These are phyloP conservation scores for Aegilops sharonensis DNA, from an alignment of 176 grass and related monocot species.

Conservation along the genomic window DNA sequence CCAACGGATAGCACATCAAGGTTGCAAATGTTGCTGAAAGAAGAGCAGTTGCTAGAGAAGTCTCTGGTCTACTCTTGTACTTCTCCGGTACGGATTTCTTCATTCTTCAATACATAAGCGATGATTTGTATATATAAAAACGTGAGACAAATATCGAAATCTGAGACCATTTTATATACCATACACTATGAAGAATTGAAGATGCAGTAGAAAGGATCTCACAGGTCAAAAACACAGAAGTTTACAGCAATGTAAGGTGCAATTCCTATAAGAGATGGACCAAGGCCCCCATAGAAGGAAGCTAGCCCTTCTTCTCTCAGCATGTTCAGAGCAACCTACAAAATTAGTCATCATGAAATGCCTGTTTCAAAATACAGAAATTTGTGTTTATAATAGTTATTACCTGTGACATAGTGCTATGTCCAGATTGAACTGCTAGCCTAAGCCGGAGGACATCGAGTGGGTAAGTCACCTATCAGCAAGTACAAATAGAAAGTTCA, in stretches of 20 bases:
- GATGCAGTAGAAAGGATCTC: constrained; percentile 42
- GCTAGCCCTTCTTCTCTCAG: constrained; percentile 90
- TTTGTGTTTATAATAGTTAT: neutral
- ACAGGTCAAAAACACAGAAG: constrained; percentile 99
- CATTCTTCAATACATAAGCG: constrained; percentile 52
- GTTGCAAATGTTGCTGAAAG: constrained; percentile 92
- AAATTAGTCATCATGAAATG: constrained; percentile 40
- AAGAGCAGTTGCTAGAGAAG: constrained; percentile 85
- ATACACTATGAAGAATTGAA: neutral
- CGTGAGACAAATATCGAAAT: constrained; percentile 2
- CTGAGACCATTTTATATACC: constrained; percentile 13
- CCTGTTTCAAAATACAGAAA: constrained; percentile 6
- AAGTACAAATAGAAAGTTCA: constrained; percentile 32
- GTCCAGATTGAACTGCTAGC: constrained; percentile 91
- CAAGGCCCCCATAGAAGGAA: constrained; percentile 86
- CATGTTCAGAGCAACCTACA: constrained; percentile 91
- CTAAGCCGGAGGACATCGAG: constrained; percentile 95
- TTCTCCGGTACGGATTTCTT: constrained; percentile 97
- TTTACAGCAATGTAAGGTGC: constrained; percentile 98
- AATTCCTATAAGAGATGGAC: constrained; percentile 93
- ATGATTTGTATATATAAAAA: constrained; percentile 3
- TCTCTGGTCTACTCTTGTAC: constrained; percentile 81
- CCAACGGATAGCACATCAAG: constrained; percentile 89
- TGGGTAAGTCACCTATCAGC: constrained; percentile 90
- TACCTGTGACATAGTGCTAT: constrained; percentile 92